A percentile compares a stretch with the other conserved stretches of the same genome.
These are phyloP conservation scores for Boehmeria nivea DNA, from an alignment of 306 rosid genomes.

Conservation along the genomic window DNA sequence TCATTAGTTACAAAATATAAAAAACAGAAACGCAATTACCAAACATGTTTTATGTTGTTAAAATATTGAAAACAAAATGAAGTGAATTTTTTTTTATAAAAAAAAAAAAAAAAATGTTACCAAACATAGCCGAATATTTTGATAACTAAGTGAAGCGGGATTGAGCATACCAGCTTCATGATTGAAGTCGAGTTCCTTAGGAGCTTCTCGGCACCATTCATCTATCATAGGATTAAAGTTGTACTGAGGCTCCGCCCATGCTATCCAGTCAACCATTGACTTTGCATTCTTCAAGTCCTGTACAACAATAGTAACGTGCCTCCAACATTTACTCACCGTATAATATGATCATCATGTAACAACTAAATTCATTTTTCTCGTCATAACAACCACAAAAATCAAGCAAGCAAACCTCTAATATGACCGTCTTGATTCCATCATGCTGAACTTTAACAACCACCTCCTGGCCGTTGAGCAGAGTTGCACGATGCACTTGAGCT, in stretches of 20 bases:
- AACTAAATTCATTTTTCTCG: slow-evolving; percentile 22
- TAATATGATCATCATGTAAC: neutral
- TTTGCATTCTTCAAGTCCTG: slow-evolving; percentile 97
- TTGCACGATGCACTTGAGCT: slow-evolving; percentile 98
- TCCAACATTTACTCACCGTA: neutral
- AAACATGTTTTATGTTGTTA: too few species aligned
- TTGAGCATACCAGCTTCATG: slow-evolving; percentile 74
- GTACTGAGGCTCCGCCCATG: slow-evolving; percentile 96
- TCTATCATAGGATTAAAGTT: slow-evolving; percentile 93
- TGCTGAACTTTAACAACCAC: slow-evolving; percentile 98
- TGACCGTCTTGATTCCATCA: slow-evolving; percentile 69
- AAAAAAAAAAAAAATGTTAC: too few species aligned
- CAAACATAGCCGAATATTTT: slow-evolving; percentile 3
- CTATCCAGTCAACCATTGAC: slow-evolving; percentile 92
- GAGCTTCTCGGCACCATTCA: slow-evolving; percentile 99
- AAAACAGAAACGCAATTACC: too few species aligned
- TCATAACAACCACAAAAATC: slow-evolving; percentile 22
- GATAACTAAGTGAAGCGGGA: slow-evolving; percentile 17
- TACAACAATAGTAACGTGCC: slow-evolving; percentile 15
- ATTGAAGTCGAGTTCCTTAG: slow-evolving; percentile 93
- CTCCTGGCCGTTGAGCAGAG: slow-evolving; percentile 77
- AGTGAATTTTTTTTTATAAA: too few species aligned
- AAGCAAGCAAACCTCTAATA: slow-evolving; percentile 69
- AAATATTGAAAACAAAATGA: too few species aligned
- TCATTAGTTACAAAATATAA: too few species aligned